phyloP scores from a whole-genome alignment of 177 flowering plant genomes.

The Telopea speciosissima region DNA sequence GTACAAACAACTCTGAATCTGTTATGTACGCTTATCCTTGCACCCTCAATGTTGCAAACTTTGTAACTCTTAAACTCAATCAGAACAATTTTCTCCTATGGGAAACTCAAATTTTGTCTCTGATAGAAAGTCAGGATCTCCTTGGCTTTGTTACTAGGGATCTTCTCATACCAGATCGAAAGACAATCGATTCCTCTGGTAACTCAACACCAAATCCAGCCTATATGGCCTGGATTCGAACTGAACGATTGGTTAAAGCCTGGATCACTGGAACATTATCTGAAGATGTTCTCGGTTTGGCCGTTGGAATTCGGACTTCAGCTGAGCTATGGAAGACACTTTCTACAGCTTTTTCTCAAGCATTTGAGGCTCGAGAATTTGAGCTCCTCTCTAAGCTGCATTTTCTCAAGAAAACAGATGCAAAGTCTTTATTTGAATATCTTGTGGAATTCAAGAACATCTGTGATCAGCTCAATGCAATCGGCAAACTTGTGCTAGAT shows the following conservation, averaged over 20 bases:
- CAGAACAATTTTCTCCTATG: neutral
- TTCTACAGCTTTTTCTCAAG: neutral
- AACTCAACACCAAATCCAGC: neutral
- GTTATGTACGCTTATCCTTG: neutral
- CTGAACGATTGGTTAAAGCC: neutral
- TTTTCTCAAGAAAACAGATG: neutral
- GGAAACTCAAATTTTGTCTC: neutral
- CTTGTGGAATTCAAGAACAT: neutral
- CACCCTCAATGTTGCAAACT: neutral
- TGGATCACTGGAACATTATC: neutral
- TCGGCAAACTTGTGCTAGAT: neutral
- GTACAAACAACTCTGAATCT: no score
- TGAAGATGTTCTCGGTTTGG: neutral
- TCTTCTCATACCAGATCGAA: neutral
- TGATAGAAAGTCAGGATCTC: conserved; percentile 2
- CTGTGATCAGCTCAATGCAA: neutral
- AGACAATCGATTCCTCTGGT: neutral
- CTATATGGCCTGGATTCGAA: neutral
- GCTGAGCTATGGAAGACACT: neutral
- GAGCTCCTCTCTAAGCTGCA: neutral
- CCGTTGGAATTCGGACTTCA: neutral
- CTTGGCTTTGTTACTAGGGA: neutral
- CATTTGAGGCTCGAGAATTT: neutral
- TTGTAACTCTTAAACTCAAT: neutral
- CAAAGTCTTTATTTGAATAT: neutral